Evolutionary conservation across 1,139 yeast genomes (phyloP).

Genomic region (Protomyces pachydermus): DNA sequence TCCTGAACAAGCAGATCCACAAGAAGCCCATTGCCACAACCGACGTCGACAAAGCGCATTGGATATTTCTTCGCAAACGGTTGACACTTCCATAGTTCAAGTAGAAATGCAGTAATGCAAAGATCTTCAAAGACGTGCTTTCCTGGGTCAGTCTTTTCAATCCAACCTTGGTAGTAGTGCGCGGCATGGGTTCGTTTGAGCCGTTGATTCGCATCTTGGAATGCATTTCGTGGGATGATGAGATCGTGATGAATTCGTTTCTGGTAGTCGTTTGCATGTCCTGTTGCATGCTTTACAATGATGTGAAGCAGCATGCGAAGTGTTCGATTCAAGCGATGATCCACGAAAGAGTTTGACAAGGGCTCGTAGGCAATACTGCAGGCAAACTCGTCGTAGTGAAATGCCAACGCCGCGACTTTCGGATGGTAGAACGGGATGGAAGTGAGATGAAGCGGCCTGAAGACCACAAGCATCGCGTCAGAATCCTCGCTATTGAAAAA

Average conservation of each 20-base stretch:
- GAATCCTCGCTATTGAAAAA: neutral
- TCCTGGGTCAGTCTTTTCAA: conserved; percentile 86
- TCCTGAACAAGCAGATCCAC: conserved; percentile 71
- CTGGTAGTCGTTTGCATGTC: conserved; percentile 76
- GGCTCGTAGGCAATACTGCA: conserved; percentile 24
- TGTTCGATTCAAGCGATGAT: conserved; percentile 63
- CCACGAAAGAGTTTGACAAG: conserved; percentile 6
- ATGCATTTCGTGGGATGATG: conserved; percentile 73
- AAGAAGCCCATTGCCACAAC: conserved; percentile 91
- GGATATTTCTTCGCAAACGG: conserved; percentile 40
- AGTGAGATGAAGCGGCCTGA: conserved; percentile 27
- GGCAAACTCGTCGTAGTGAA: conserved; percentile 38
- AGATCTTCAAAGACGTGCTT: conserved; percentile 96
- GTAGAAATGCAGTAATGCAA: conserved; percentile 89
- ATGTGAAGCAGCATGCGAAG: conserved; percentile 77
- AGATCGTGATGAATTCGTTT: conserved; percentile 85
- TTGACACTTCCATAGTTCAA: conserved; percentile 74
- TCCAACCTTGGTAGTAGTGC: conserved; percentile 75
- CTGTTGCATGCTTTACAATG: conserved; percentile 74
- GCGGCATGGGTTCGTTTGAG: conserved; percentile 80
- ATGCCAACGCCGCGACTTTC: conserved; percentile 70
- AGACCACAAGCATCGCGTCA: neutral
- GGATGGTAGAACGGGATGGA: conserved; percentile 87
- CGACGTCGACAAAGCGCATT: conserved; percentile 81
- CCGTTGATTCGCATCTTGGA: conserved; percentile 75